Evolutionary conservation across 441 rosid species (phyloP), one percentile per base, ranked within the genome.

Genomic region (Populus hybrid): DNA sequence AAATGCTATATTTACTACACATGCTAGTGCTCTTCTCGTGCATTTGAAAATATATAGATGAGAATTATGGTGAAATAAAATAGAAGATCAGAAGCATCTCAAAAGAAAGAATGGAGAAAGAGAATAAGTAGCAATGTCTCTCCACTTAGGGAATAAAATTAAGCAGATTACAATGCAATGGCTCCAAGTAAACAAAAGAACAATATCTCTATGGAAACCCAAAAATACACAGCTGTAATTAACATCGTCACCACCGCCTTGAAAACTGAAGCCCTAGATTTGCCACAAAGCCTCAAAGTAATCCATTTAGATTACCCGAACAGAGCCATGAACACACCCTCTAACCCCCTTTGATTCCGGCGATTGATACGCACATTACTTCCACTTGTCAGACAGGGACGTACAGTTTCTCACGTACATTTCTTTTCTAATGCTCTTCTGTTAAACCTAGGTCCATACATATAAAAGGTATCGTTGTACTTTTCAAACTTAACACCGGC

Each of bases 291-390:
- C 40, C 23, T 67, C 61, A 3, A 38, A 68, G 77, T 68, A 68
- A 63, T 77, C 69, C 18, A 20, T 38, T 24, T 12, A 34, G 76
- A 81, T 85, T 77, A 73, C 76, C 80, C 82, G 83, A 70, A 84
- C 90, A 78, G 68, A 79, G 87, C 81, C 87, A 67, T 26, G 59
- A 82, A 77, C 72, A 70, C 63, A 9, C 46, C 46, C 20, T 14
- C 64, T 74, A 74, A 26, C 26, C 77, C 54, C 86, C 89, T 59
- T 57, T 68, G 83, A 85, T 81, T 79, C 87, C 81, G 85, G 75
- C 90, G 81, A 68, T 75, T 20, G 80, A 67, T 42, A 8, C 79
- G 81, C 70, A 73, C 1, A 34, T 63, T 6, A 46, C 35, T 71
- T 77, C 82, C 67, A 82, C 79, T 76, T 79, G 73, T 82, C 79